Evolutionary conservation across 139 green algal species (phyloP).

Genomic region (Bryopsis sp.): DNA sequence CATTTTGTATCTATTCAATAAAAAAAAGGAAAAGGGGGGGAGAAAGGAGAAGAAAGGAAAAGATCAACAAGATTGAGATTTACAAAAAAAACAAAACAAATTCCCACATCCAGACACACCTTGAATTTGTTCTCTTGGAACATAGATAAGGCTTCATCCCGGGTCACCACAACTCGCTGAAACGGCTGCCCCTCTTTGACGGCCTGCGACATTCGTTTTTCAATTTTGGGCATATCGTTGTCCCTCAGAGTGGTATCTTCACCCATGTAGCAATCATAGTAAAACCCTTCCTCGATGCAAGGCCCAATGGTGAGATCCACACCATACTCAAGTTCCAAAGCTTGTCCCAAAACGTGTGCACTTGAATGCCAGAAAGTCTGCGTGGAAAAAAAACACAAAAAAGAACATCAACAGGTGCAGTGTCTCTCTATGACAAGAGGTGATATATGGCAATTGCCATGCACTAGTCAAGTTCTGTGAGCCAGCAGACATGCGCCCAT

Average conservation of each 20-base stretch:
- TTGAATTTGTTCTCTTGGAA: constrained; percentile 99
- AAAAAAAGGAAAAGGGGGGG: too few relatives aligned
- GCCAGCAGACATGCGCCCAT: too few relatives aligned
- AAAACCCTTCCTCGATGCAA: constrained; percentile 92
- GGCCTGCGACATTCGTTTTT: constrained; percentile 67
- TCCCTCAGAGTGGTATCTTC: constrained; percentile 63
- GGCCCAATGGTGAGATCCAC: constrained; percentile 95
- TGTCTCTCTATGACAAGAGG: too few relatives aligned
- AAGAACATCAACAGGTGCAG: too few relatives aligned
- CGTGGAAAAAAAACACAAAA: too few relatives aligned
- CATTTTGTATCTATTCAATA: too few relatives aligned
- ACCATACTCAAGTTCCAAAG: constrained; percentile 88
- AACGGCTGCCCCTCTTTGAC: constrained; percentile 87
- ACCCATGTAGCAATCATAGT: constrained; percentile 97
- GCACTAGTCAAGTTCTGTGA: too few relatives aligned
- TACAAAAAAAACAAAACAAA: constrained; percentile 6
- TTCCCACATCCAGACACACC: constrained; percentile 26
- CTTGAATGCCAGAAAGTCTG: constrained; percentile 96
- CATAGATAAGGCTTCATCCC: constrained; percentile 89
- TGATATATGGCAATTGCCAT: too few relatives aligned
- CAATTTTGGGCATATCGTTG: constrained; percentile 54
- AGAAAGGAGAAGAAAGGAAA: too few relatives aligned
- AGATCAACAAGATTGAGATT: neutral
- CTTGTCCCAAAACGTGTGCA: constrained; percentile 88
- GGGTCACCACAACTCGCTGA: constrained; percentile 81